Conservation (phyloP, 2,329 filamentous ascomycete genomes). For the Aspergillus sp. region DNA sequence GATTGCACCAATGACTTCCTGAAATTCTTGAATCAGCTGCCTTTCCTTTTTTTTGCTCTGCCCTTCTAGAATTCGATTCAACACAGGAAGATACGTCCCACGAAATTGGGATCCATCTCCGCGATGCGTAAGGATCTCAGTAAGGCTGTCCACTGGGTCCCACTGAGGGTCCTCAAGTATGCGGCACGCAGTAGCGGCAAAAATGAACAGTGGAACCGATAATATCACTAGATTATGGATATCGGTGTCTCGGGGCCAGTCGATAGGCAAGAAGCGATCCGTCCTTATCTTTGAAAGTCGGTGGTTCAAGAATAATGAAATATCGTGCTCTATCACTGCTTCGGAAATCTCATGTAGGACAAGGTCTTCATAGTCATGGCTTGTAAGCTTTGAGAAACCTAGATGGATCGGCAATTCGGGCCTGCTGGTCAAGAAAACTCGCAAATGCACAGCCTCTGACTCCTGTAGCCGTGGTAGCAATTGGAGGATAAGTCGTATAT, state of each 20-base stretch:
- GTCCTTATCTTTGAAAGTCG: conserved; percentile 6
- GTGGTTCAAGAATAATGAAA: conserved; percentile 10
- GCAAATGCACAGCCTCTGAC: conserved; percentile 6
- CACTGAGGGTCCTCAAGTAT: conserved; percentile 2
- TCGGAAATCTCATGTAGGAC: conserved; percentile 14
- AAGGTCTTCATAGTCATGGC: conserved; percentile 12
- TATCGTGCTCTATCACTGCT: conserved; percentile 12
- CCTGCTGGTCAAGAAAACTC: conserved; percentile 18
- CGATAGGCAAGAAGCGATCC: conserved; percentile 3
- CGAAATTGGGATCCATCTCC: conserved; percentile 9
- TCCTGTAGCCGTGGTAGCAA: conserved; percentile 9
- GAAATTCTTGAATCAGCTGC: conserved; percentile 9
- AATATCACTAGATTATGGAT: neutral
- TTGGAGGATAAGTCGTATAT: conserved; percentile 12
- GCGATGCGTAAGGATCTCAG: conserved; percentile 5
- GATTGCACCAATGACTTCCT: conserved; percentile 15
- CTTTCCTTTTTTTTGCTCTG: conserved; percentile 5
- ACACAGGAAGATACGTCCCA: conserved; percentile 13
- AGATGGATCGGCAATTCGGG: conserved; percentile 15
- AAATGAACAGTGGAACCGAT: conserved; percentile 6
- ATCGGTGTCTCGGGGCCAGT: conserved; percentile 3
- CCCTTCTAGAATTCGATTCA: conserved; percentile 8
- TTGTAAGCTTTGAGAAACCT: conserved; percentile 10
- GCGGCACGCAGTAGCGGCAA: conserved; percentile 1
- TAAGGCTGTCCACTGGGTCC: conserved; percentile 5